Conservation (phyloP, 2,329 filamentous ascomycete species). For the Metarhizium guizhouense region DNA sequence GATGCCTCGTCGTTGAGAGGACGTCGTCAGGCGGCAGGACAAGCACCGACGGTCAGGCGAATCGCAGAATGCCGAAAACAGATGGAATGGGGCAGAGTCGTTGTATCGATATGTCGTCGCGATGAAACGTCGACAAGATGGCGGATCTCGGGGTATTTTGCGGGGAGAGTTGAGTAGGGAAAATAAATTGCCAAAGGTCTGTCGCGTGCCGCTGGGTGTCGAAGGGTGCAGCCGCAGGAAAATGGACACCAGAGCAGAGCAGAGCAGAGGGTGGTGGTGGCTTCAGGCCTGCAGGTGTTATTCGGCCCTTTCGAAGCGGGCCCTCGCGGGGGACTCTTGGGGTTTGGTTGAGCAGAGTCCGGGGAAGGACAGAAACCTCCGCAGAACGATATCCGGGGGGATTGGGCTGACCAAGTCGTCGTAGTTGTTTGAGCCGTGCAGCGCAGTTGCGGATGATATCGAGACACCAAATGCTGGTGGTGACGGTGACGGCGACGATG, state of each 20-base stretch:
- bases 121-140: constrained; percentile 5
- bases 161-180: constrained; percentile 13
- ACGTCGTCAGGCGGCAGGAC: constrained; percentile 1
- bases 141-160: constrained; percentile 13
- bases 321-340: constrained; percentile 18
- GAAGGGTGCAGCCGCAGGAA: constrained; percentile 5
- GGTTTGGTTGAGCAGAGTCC: constrained; percentile 3
- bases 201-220: constrained; percentile 4
- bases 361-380: constrained; percentile 2
- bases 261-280: constrained; percentile 11
- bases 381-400: background rate
- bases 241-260: constrained; percentile 2
- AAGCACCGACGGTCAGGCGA: background rate
- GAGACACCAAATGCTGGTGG: background rate
- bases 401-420: background rate
- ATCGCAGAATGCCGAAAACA: background rate
- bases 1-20: background rate
- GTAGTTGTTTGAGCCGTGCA: too few relatives aligned
- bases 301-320: constrained; percentile 28
- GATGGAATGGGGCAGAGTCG: background rate
- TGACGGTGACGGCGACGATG: background rate
- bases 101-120: constrained; percentile 3
- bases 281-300: constrained; percentile 21
- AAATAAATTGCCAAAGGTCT: constrained; percentile 1
- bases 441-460: too few relatives aligned